phyloP scores from a whole-genome alignment of 306 rosid species.

The Pachyrhizus erosus region DNA sequence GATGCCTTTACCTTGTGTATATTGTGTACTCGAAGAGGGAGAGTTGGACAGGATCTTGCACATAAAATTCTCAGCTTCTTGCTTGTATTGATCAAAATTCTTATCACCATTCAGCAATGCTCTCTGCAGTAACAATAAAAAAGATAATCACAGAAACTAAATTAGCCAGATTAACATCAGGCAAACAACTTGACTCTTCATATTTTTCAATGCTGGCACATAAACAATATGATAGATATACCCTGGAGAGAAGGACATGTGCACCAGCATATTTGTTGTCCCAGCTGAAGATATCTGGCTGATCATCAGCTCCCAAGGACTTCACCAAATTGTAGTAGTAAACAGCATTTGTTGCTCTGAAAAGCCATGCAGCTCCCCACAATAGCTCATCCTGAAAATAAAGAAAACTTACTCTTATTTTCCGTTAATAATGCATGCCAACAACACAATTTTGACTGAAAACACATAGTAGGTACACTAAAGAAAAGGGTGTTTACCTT shows the following conservation, averaged over 20 bases:
- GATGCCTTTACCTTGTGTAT: constrained; percentile 75
- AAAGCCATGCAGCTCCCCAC: constrained; percentile 97
- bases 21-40: constrained; percentile 83
- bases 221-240: constrained; percentile 37
- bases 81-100: constrained; percentile 68
- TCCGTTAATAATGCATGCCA: neutral
- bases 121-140: constrained; percentile 50
- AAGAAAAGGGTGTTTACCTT: constrained; percentile 56
- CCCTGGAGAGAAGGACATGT: constrained; percentile 84
- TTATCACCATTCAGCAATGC: constrained; percentile 65
- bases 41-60: constrained; percentile 89
- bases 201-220: constrained; percentile 23
- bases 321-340: constrained; percentile 64
- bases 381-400: constrained; percentile 75
- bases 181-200: constrained; percentile 5
- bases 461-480: neutral
- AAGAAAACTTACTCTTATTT: neutral
- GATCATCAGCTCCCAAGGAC: constrained; percentile 76
- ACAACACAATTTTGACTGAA: neutral
- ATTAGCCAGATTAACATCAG: neutral
- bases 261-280: constrained; percentile 97
- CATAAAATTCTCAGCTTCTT: constrained; percentile 85
- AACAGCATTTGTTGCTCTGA: constrained; percentile 76
- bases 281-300: constrained; percentile 90
- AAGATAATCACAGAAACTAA: neutral